Evolutionary conservation across 78 protist species (phyloP).

Genomic region (Monosiga brevicollis): DNA sequence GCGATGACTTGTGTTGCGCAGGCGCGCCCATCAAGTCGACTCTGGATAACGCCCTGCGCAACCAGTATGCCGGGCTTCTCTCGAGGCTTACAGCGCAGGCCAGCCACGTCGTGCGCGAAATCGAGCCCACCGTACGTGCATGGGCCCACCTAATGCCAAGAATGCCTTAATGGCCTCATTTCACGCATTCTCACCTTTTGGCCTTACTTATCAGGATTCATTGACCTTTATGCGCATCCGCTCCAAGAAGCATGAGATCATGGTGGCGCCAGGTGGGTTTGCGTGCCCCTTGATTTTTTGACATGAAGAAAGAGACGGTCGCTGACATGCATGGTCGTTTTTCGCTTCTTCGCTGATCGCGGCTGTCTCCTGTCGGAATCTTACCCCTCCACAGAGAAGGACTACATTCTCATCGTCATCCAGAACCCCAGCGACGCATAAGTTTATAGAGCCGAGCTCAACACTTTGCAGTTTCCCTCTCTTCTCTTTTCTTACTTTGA

Average conservation of each 20-base stretch:
- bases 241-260: conserved; percentile 66
- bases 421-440: conserved; percentile 9
- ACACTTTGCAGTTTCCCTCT: background rate
- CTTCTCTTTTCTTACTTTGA: background rate
- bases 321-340: no score
- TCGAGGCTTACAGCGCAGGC: conserved; percentile 48
- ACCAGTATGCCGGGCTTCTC: conserved; percentile 52
- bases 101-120: conserved; percentile 50
- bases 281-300: background rate
- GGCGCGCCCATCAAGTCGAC: conserved; percentile 53
- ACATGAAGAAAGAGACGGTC: no score
- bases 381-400: conserved; percentile 12
- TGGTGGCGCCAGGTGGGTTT: conserved; percentile 56
- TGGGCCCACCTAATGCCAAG: background rate
- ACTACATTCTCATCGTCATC: conserved; percentile 25
- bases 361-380: background rate
- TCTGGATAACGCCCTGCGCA: conserved; percentile 28
- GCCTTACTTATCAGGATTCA: conserved; percentile 27
- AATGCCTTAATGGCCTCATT: background rate
- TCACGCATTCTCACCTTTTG: background rate
- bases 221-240: conserved; percentile 69
- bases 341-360: background rate
- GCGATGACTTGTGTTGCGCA: background rate
- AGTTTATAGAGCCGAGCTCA: background rate
- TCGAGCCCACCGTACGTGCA: conserved; percentile 41